Conservation (phyloP, 106 monocot genomes). For the Amphibolis antarctica region DNA sequence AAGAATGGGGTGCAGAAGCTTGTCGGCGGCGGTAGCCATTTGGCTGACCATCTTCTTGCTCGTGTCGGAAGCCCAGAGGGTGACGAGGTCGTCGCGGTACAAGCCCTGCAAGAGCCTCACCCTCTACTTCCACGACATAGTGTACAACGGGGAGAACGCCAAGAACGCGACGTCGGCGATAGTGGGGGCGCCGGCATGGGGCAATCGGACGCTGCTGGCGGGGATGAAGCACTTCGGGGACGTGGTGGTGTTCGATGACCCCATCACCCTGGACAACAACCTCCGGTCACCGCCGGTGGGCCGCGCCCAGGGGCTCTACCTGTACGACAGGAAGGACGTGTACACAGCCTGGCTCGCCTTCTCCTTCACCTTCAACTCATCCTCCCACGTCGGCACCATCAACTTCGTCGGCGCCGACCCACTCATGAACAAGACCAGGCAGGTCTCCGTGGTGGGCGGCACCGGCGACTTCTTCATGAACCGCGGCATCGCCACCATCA, state of each 20-base stretch:
- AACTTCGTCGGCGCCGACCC: conserved; percentile 36
- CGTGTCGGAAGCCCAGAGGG: neutral
- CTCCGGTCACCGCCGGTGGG: conserved; percentile 32
- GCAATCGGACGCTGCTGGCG: conserved; percentile 13
- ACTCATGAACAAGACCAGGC: conserved; percentile 19
- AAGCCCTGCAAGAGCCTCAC: conserved; percentile 3
- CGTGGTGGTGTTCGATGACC: conserved; percentile 26
- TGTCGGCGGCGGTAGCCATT: too few species aligned
- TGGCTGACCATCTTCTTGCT: too few species aligned
- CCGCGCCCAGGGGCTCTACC: conserved; percentile 40
- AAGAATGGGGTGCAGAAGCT: too few species aligned
- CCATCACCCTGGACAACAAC: conserved; percentile 34
- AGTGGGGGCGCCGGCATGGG: conserved; percentile 33
- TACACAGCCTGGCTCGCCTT: conserved; percentile 28
- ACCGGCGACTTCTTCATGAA: conserved; percentile 56
- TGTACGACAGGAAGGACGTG: conserved; percentile 33
- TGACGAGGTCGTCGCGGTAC: neutral
- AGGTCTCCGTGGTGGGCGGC: conserved; percentile 39
- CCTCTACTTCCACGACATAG: conserved; percentile 10
- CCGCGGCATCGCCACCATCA: conserved; percentile 33
- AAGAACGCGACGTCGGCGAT: conserved; percentile 23
- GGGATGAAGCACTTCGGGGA: conserved; percentile 18
- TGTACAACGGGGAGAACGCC: conserved; percentile 26
- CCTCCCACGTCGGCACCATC: conserved; percentile 26
- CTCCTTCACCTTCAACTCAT: conserved; percentile 23